Base-by-base conservation (phyloP, 2,329 filamentous ascomycete genomes). In the Trichothecium sympodiale region DNA sequence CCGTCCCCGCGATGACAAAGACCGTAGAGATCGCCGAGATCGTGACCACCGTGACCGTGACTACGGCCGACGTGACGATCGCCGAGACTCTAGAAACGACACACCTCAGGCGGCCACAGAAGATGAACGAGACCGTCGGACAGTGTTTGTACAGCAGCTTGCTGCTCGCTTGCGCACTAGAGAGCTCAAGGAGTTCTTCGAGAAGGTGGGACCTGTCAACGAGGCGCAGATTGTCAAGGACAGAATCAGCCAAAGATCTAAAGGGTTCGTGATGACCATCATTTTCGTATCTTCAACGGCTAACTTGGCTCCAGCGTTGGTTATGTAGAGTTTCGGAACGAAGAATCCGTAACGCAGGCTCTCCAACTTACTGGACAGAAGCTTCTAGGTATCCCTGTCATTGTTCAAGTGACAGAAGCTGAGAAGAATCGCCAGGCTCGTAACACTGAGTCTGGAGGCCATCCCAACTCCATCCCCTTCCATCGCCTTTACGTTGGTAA, bases 191-290 rank as follows among this genome's bases (percentile, higher is more conserved):
- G 75, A 80, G 42, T 98, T 98, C 59, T 98, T 98, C 54, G 86
- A 94, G 58, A 88, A 89, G 61, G 83, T 91, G 50, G 91, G 91
- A 43, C 80, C 84, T 28, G 91, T 98, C 37, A 93, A 91, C 50
- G 91, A 96, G 59, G 91, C 91, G 34, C 91, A 96, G 65, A 98
- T 98, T 52, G 91, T 98, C 36, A 96, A 96, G 62, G 91, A 98
- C 52, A 77, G 91, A 43, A 88, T 98, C 43, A 95, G 87, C 63
- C 85, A 87, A 50, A 84, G 91, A 62, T 95, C 88, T 43, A 98
- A 98, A 71, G 91, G 91, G 89, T 94, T 70, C 54, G 82, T 55
- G 13, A 25, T 25, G 23, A 5, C 6, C n/a, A 20, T 15, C 14
- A 36, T 27, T n/a, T 27, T 15, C 6, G 6, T 10, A 25, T 25